Evolutionary conservation across 1,284 basidiomycete species (phyloP), one percentile per base, ranked within the genome.

Genomic region (Exobasidium rhododendri): DNA sequence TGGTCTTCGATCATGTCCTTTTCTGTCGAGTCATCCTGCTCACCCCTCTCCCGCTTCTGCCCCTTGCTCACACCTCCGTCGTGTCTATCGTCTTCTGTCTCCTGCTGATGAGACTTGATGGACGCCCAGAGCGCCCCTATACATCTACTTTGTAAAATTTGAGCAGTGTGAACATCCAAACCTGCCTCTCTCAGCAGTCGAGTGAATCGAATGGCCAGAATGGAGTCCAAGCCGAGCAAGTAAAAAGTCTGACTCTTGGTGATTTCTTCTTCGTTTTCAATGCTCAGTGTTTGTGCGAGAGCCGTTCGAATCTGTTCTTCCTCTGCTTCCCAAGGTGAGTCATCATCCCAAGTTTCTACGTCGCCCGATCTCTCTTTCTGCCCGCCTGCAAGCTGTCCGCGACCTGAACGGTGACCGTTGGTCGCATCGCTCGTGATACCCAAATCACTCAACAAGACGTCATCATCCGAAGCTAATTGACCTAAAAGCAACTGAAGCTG

Each of bases 161-260:
- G 45, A 2, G 55, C 32, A 6, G 55, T 47, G n/a, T n/a, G n/a
- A n/a, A n/a, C n/a, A 47, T 57, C 55, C 10, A 59, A n/a, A 10
- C 65, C 73, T 2, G 35, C 20, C 14, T 26, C 24, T 4, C 62
- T 54, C 17, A 78, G 60, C 47, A 57, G 29, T 54, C 64, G 62
- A 14, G 73, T 69, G 1, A 76, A 64, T 20, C 69, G 64, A 22
- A 76, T 73, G 2, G 74, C 73, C 26, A 69, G 65, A 51, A 78
- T 71, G 43, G 75, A 78, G 54, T 76, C 75, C 45, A 78, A 61
- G 13, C 75, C 75, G 2, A 76, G 67, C 7, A 69, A 65, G 35
- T 76, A 74, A 59, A 78, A 71, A 54, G 22, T 59, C 7, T 29
- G n/a, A n/a, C n/a, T n/a, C n/a, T 44, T 45, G 20, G 2, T n/a